Base-by-base conservation (phyloP, 2,329 filamentous ascomycete genomes). In the Sclerotinia sclerotiorum region DNA sequence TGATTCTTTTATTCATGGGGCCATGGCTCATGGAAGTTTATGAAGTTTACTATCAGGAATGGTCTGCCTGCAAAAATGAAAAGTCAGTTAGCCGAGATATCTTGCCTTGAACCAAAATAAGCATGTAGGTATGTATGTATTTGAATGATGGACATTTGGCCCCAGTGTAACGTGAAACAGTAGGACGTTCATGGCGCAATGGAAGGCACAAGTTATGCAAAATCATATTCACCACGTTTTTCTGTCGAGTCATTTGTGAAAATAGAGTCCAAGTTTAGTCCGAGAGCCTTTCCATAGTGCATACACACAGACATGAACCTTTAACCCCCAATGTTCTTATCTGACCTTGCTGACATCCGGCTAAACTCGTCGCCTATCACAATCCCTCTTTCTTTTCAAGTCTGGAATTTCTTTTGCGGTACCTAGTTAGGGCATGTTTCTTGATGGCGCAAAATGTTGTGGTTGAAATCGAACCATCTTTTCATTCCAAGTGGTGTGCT, bases 31-130 rank as follows among this genome's bases (percentile, higher is more conserved):
- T 51, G 60, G 29, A 2, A 49, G 3, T 21, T 61, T 42, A 62
- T 62, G 60, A 39, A 62, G 46, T 62, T 39, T 51, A 51, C 32
- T 24, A 27, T 49, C 46, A 62, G 46, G 39, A 62, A 17, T 51
- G 46, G 24, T 51, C n/a, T 39, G 15, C 19, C 60, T 15, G 29
- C 46, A 51, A 51, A 49, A 51, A 62, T 51, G 29, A 51, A 62
- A 62, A 62, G 13, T 39, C 46, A 62, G 44, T 61, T n/a, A 49
- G 44, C 27, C 58, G 56, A 61, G 58, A 49, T 61, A 17, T 44
- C 29, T 48, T 27, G 8, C 58, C n/a, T 32, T 27, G 56, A 44
- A 44, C 24, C 24, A 29, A 60, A 21, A 35, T 35, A 35, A 35
- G 35, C 8, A 35, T 35, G 35, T 35, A 35, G 7, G 10, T 13